Percentiles rank a stretch among this genome's conserved stretches.
phyloP scores from a whole-genome alignment of 495 filamentous ascomycete species.

The Podospora didyma region DNA sequence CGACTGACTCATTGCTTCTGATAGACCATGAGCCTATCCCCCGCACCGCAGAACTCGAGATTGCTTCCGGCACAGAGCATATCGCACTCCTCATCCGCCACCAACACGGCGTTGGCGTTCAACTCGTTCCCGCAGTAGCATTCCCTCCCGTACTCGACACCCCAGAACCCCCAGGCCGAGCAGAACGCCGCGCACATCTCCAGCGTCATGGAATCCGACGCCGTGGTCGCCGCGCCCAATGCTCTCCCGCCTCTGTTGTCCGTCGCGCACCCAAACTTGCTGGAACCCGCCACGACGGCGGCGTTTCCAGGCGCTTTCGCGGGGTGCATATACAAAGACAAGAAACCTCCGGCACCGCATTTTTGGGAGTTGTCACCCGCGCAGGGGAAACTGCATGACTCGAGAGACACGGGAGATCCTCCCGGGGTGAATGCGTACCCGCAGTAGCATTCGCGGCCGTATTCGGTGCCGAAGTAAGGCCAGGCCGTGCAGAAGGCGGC shows the following conservation, averaged over 20 bases:
- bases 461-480: conserved; percentile 8
- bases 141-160: conserved; percentile 42
- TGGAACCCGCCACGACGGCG: conserved; percentile 29
- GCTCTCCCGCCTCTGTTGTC: conserved; percentile 36
- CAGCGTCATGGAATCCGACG: conserved; percentile 39
- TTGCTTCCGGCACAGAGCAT: conserved; percentile 40
- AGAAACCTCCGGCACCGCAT: conserved; percentile 40
- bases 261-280: conserved; percentile 41
- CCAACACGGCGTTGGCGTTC: conserved; percentile 19
- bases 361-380: conserved; percentile 33
- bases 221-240: conserved; percentile 26
- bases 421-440: conserved; percentile 29
- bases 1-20: too few relatives aligned
- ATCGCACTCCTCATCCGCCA: conserved; percentile 29
- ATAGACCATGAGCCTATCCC: conserved; percentile 37
- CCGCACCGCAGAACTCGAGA: conserved; percentile 37
- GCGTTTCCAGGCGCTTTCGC: conserved; percentile 18
- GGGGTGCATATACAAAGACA: conserved; percentile 32
- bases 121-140: conserved; percentile 44
- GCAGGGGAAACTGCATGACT: conserved; percentile 41
- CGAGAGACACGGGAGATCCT: conserved; percentile 18
- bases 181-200: conserved; percentile 45
- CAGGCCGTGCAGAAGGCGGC: conserved; percentile 5
- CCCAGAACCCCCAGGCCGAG: conserved; percentile 39
- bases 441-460: conserved; percentile 28